Percentiles rank a stretch among this genome's conserved stretches.
phyloP scores from a whole-genome alignment of 768 basidiomycete genomes.

The Exsudoporus frostii region DNA sequence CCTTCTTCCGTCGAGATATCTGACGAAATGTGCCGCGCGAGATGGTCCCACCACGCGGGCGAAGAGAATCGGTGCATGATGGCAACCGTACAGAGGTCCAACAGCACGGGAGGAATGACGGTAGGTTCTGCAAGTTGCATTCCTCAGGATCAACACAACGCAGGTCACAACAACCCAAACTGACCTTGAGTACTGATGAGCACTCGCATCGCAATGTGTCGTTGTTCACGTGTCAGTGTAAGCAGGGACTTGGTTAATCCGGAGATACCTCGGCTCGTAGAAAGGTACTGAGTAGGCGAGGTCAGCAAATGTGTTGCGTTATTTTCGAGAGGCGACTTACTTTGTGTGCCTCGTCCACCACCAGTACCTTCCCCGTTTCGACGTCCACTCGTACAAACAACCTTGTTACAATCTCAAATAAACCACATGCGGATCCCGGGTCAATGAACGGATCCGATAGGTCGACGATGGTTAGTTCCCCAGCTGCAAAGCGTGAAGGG shows the following conservation, averaged over 20 bases:
- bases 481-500: conserved; percentile 44
- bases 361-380: conserved; percentile 57
- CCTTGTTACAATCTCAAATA: conserved; percentile 64
- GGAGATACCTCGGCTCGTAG: conserved; percentile 38
- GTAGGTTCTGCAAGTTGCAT: conserved; percentile 51
- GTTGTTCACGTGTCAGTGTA: conserved; percentile 58
- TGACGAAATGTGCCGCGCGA: conserved; percentile 58
- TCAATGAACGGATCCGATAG: conserved; percentile 71
- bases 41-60: conserved; percentile 66
- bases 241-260: conserved; percentile 56
- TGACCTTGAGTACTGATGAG: conserved; percentile 72
- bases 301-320: background rate
- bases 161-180: background rate
- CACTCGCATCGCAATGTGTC: conserved; percentile 68
- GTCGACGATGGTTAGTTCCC: conserved; percentile 62
- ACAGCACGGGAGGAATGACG: conserved; percentile 56
- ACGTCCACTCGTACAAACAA: conserved; percentile 57
- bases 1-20: conserved; percentile 52
- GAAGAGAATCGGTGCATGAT: conserved; percentile 70
- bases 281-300: conserved; percentile 46
- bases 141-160: background rate
- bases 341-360: conserved; percentile 74
- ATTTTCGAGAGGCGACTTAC: conserved; percentile 29
- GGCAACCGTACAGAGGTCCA: conserved; percentile 60
- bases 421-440: conserved; percentile 53